Evolutionary conservation across 2,329 filamentous ascomycete species (phyloP), one percentile per base, ranked within the genome.

Genomic region (Aspergillus floridensis): DNA sequence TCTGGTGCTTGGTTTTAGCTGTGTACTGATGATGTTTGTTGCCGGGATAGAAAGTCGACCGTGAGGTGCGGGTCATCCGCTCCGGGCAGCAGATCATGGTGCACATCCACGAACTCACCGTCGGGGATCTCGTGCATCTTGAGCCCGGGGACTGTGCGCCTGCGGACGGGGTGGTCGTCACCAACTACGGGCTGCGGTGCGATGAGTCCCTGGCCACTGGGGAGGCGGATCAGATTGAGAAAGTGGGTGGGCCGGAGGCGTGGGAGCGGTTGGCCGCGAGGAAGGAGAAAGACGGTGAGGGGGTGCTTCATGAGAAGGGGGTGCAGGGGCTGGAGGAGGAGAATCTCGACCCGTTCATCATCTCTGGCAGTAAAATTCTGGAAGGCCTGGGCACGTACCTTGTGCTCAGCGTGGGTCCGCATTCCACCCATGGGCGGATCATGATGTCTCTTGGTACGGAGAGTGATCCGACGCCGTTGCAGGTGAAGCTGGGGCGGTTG

Each of bases 351-450:
- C 85, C 86, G 1, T 89, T 88, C 68, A 86, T 96, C 63, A 89
- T 96, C 63, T 96, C 92, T 41, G 92, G 89, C 47, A 83, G 86
- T 53, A 88, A 88, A 60, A 86, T 91, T 58, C 88, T 90, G 77
- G 88, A 91, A 72, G 88, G 88, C 50, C 82, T 90, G 11, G 88
- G 88, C n/a, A 90, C 85, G 1, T 91, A 85, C 66, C 80, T 91
- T 74, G 86, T 87, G 58, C 90, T 88, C 3, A 88, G 86, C 2
- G 88, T 88, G 22, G 88, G 88, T 61, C 76, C 88, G 50, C 84
- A 89, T 74, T 90, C 88, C 22, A 88, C 86, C 52, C 89, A 89
- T 72, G 88, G 88, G 69, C 87, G 87, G 72, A 90, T 88, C 26
- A 80, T 91, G 70, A 87, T 90, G 82, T 83, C 87, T 41, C 78